These are phyloP conservation scores for Xylaria sp. DNA, from an alignment of 2,329 filamentous ascomycete species.

Conservation along the genomic window DNA sequence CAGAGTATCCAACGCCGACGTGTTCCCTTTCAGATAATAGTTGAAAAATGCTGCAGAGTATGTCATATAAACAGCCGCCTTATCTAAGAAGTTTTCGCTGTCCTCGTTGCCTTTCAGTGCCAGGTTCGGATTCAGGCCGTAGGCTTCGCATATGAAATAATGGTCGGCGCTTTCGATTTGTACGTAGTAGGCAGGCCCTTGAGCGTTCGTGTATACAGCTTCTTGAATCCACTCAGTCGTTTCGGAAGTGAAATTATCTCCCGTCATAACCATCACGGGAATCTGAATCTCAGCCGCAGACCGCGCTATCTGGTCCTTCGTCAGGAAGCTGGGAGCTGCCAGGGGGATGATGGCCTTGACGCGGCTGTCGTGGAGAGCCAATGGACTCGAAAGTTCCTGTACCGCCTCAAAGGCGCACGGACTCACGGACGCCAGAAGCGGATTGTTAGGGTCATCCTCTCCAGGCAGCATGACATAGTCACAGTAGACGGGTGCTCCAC, in stretches of 20 bases:
- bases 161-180: conserved; percentile 32
- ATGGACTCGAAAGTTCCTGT: conserved; percentile 19
- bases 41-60: conserved; percentile 38
- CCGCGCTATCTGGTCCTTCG: conserved; percentile 32
- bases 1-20: conserved; percentile 13
- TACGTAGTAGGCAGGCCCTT: conserved; percentile 34
- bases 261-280: conserved; percentile 36
- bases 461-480: conserved; percentile 30
- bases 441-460: conserved; percentile 22
- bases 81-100: conserved; percentile 32
- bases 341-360: conserved; percentile 35
- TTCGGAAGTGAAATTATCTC: conserved; percentile 36
- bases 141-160: conserved; percentile 35
- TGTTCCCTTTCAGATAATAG: conserved; percentile 34
- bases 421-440: conserved; percentile 27
- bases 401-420: conserved; percentile 31
- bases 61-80: conserved; percentile 37
- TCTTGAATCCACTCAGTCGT: conserved; percentile 34
- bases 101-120: conserved; percentile 17
- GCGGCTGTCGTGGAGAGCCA: conserved; percentile 34
- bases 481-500: conserved; percentile 33
- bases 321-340: conserved; percentile 35
- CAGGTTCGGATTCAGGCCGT: conserved; percentile 32
- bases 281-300: conserved; percentile 31
- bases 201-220: conserved; percentile 26